These are phyloP conservation scores for Candida xyloterini DNA, from an alignment of 805 yeast species.

Conservation along the genomic window DNA sequence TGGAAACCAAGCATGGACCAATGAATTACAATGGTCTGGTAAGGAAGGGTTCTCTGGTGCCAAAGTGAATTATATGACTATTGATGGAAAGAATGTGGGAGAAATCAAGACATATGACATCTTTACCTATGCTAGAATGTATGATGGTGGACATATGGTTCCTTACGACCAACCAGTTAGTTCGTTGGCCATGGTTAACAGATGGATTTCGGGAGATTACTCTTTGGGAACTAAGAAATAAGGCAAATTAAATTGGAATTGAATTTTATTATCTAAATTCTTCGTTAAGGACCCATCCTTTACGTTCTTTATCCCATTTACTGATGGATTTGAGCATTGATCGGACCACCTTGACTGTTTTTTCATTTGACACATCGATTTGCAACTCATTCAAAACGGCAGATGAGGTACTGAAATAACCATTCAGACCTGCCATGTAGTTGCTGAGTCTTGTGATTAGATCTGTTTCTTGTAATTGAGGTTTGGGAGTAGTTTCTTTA, in stretches of 20 bases:
- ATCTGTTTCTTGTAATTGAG: slow-evolving; percentile 15
- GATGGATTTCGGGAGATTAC: slow-evolving; percentile 67
- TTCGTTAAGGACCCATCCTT: slow-evolving; percentile 64
- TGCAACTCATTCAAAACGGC: slow-evolving; percentile 28
- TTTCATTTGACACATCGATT: slow-evolving; percentile 41
- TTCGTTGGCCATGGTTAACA: slow-evolving; percentile 65
- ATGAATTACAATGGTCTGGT: slow-evolving; percentile 63
- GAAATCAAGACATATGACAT: slow-evolving; percentile 68
- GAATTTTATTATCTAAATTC: slow-evolving; percentile 39
- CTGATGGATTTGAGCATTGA: slow-evolving; percentile 69
- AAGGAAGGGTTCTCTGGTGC: slow-evolving; percentile 28
- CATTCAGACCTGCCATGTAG: slow-evolving; percentile 29
- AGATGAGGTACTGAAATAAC: slow-evolving; percentile 31
- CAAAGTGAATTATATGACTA: slow-evolving; percentile 22
- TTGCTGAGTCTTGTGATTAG: slow-evolving; percentile 24
- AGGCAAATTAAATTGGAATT: background rate
- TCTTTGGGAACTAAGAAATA: slow-evolving; percentile 29
- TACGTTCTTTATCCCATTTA: slow-evolving; percentile 53
- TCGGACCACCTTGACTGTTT: slow-evolving; percentile 59
- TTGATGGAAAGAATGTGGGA: slow-evolving; percentile 51
- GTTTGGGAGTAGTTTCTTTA: slow-evolving; percentile 23
- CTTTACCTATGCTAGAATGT: slow-evolving; percentile 75
- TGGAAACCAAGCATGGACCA: slow-evolving; percentile 83
- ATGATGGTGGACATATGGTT: slow-evolving; percentile 89
- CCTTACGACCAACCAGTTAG: slow-evolving; percentile 82